phyloP scores from a whole-genome alignment of 306 rosid species.

The Trifolium fragiferum region DNA sequence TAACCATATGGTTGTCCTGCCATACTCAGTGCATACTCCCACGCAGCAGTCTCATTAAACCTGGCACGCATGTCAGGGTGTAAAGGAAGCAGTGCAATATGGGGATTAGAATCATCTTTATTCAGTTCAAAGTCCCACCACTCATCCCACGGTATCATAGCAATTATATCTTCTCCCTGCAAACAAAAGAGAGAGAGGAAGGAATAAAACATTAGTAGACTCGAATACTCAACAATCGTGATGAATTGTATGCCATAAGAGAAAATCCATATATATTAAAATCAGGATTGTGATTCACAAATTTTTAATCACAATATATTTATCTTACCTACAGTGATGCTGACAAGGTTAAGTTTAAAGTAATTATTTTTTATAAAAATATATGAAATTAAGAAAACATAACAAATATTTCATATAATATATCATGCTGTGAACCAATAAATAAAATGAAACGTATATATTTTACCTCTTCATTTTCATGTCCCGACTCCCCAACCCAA shows the following conservation, averaged over 20 bases:
- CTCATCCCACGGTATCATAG: slow-evolving; percentile 86
- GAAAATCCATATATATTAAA: slow-evolving; percentile 23
- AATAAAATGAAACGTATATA: slow-evolving; percentile 29
- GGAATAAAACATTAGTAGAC: slow-evolving; percentile 32
- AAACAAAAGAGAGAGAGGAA: slow-evolving; percentile 38
- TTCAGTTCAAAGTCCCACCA: slow-evolving; percentile 94
- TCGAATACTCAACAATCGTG: background rate
- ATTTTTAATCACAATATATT: background rate
- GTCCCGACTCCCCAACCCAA: slow-evolving; percentile 98
- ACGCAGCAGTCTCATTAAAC: slow-evolving; percentile 94
- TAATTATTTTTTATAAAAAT: background rate
- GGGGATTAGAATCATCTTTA: slow-evolving; percentile 89
- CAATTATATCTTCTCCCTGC: slow-evolving; percentile 92
- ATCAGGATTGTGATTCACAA: slow-evolving; percentile 6
- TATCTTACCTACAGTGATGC: slow-evolving; percentile 26
- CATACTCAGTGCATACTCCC: slow-evolving; percentile 96
- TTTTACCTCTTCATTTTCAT: slow-evolving; percentile 80
- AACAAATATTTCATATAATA: slow-evolving; percentile 8
- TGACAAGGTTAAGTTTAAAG: slow-evolving; percentile 6
- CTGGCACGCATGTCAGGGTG: slow-evolving; percentile 80
- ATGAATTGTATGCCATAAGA: slow-evolving; percentile 15
- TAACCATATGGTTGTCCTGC: slow-evolving; percentile 87
- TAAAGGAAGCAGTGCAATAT: slow-evolving; percentile 91
- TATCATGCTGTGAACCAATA: slow-evolving; percentile 8
- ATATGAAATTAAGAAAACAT: slow-evolving; percentile 29